Evolutionary conservation across 306 rosid genomes (phyloP).

Genomic region (Betula pendula): DNA sequence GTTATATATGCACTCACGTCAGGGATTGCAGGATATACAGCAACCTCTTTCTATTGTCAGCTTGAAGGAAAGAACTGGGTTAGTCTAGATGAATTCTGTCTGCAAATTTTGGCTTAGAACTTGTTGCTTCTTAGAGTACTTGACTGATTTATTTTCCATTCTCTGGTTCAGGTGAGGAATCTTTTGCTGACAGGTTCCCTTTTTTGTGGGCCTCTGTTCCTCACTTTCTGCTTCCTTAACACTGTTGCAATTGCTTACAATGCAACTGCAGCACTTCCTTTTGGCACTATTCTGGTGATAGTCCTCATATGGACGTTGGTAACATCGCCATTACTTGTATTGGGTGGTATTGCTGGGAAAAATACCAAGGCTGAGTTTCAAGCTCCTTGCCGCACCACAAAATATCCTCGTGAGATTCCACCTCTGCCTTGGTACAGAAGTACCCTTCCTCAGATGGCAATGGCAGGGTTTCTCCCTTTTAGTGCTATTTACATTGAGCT

Average conservation of each 20-base stretch:
- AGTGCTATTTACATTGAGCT: slow-evolving; percentile 97
- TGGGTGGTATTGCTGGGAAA: slow-evolving; percentile 98
- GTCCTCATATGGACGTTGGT: slow-evolving; percentile 93
- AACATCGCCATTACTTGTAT: slow-evolving; percentile 87
- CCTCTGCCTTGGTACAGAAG: slow-evolving; percentile 90
- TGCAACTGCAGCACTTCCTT: slow-evolving; percentile 97
- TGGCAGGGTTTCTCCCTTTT: slow-evolving; percentile 98
- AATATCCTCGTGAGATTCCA: slow-evolving; percentile 92
- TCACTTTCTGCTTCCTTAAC: slow-evolving; percentile 94
- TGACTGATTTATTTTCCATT: slow-evolving; percentile 23
- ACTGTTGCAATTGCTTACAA: slow-evolving; percentile 91
- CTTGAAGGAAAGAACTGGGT: slow-evolving; percentile 97
- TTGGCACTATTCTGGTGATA: slow-evolving; percentile 92
- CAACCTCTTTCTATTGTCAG: slow-evolving; percentile 89
- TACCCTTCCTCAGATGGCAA: slow-evolving; percentile 95
- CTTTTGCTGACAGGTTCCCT: slow-evolving; percentile 91
- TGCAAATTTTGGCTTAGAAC: neutral
- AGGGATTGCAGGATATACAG: slow-evolving; percentile 92
- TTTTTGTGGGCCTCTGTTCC: slow-evolving; percentile 92
- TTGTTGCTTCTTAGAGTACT: neutral
- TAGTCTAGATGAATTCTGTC: slow-evolving; percentile 20
- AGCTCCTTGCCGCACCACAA: slow-evolving; percentile 93
- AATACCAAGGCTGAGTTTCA: slow-evolving; percentile 89
- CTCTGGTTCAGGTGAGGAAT: slow-evolving; percentile 81
- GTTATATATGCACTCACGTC: slow-evolving; percentile 95